Conservation (phyloP, 176 grass and related monocot genomes). For the Oryza punctata region DNA sequence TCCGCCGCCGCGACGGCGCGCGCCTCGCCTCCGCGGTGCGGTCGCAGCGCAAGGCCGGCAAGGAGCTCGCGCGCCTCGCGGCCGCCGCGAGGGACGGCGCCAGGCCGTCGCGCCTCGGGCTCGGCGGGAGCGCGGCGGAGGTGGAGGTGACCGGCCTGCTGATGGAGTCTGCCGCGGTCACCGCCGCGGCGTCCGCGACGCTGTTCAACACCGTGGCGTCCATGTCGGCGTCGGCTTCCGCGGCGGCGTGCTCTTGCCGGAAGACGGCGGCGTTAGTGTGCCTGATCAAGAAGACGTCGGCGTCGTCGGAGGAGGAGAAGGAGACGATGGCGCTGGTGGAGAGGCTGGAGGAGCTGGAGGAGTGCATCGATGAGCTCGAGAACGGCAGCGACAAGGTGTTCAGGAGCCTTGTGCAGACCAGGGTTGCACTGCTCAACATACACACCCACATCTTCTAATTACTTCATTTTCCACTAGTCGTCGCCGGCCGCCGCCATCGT, state of each 20-base stretch:
- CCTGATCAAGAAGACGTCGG: conserved; percentile 32
- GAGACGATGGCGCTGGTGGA: conserved; percentile 47
- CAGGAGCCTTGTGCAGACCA: conserved; percentile 60
- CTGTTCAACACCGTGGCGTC: conserved; percentile 48
- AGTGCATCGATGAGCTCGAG: conserved; percentile 58
- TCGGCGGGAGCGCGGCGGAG: conserved; percentile 22
- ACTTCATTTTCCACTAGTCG: too few species aligned
- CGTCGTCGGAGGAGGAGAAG: conserved; percentile 12
- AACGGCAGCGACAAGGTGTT: conserved; percentile 67
- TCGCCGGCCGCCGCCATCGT: too few species aligned
- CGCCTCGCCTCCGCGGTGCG: conserved; percentile 34
- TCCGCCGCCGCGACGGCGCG: conserved; percentile 50
- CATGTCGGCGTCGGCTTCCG: conserved; percentile 38
- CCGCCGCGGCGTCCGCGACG: conserved; percentile 40
- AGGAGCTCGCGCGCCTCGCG: conserved; percentile 54
- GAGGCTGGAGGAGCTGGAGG: conserved; percentile 65
- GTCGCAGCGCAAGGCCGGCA: conserved; percentile 43
- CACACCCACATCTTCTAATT: conserved; percentile 61
- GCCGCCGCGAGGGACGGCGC: not conserved
- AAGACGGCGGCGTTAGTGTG: conserved; percentile 48
- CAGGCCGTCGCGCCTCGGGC: not conserved
- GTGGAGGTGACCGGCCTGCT: conserved; percentile 51
- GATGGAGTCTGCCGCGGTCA: conserved; percentile 47
- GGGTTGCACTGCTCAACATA: conserved; percentile 80
- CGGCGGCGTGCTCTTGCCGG: conserved; percentile 24